These are phyloP conservation scores for Exophiala sideris DNA, from an alignment of 2,329 filamentous ascomycete genomes.

Conservation along the genomic window DNA sequence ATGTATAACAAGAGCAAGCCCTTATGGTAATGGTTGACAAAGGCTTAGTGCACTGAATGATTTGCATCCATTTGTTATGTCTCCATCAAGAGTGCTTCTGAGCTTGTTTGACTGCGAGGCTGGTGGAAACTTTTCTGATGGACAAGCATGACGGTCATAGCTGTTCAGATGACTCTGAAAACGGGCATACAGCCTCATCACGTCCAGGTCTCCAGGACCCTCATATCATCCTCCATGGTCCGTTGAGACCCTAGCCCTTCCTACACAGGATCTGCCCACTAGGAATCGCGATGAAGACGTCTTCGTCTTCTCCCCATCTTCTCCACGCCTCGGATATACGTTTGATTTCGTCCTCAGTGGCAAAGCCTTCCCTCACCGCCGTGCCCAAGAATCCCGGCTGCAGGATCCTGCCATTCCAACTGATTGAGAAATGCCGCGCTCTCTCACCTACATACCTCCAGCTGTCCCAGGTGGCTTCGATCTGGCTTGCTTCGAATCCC, in stretches of 20 bases:
- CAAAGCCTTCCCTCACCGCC: slow-evolving; percentile 24
- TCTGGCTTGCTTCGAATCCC: slow-evolving; percentile 25
- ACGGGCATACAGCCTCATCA: not conserved
- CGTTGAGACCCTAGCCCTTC: slow-evolving; percentile 8
- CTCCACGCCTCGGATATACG: slow-evolving; percentile 26
- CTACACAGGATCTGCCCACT: slow-evolving; percentile 21
- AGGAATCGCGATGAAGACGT: slow-evolving; percentile 20
- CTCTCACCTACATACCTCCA: slow-evolving; percentile 25
- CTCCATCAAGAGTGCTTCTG: too few species aligned
- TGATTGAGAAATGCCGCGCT: slow-evolving; percentile 21
- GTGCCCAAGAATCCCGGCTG: slow-evolving; percentile 25
- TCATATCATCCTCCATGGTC: not conserved
- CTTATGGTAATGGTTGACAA: too few species aligned
- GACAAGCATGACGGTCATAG: too few species aligned
- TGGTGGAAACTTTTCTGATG: too few species aligned
- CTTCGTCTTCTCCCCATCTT: slow-evolving; percentile 25
- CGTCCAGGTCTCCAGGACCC: too few species aligned
- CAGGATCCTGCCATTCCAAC: slow-evolving; percentile 25
- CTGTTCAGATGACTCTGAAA: too few species aligned
- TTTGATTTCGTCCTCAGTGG: slow-evolving; percentile 26
- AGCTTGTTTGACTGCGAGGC: too few species aligned
- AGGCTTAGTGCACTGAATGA: too few species aligned
- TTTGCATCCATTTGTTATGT: too few species aligned
- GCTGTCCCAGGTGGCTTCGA: slow-evolving; percentile 21
- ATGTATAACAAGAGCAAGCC: too few species aligned